A percentile compares a stretch with the other conserved stretches of the same genome.
phyloP scores from a whole-genome alignment of 1,284 basidiomycete genomes.

The Tilletia indica region DNA sequence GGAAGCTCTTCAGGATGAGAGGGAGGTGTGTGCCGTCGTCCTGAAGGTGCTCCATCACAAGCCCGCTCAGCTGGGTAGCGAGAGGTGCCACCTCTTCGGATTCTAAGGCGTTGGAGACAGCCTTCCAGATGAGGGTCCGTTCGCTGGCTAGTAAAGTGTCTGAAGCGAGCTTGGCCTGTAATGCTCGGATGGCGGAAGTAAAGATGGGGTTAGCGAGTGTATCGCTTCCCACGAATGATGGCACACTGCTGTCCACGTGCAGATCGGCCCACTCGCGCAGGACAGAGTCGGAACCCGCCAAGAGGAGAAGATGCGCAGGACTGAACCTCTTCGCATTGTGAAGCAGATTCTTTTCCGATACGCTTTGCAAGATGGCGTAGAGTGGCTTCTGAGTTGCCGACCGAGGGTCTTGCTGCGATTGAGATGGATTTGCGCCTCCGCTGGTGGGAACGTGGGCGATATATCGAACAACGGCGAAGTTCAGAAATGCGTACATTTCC shows the following conservation, averaged over 20 bases:
- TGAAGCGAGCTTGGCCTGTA: neutral
- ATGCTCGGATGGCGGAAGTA: neutral
- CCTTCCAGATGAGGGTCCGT: neutral
- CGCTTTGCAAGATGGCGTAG: neutral
- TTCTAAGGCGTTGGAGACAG: neutral
- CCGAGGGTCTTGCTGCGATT: neutral
- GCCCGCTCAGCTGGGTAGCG: neutral
- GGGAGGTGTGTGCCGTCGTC: neutral
- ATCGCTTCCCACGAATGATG: neutral
- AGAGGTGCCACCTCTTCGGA: neutral
- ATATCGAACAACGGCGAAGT: slow-evolving; percentile 9
- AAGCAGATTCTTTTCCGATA: neutral
- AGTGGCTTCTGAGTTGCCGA: neutral
- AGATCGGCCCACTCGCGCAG: neutral
- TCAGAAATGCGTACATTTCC: slow-evolving; percentile 8
- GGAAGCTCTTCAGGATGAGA: neutral
- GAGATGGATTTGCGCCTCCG: neutral
- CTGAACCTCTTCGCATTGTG: neutral
- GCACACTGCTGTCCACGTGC: neutral
- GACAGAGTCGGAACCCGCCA: neutral
- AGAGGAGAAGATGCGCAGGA: neutral
- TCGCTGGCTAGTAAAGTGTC: neutral
- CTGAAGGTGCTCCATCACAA: slow-evolving; percentile 3
- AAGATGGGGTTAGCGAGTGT: slow-evolving; percentile 8
- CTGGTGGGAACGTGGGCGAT: neutral